Conservation (phyloP, 1,284 basidiomycete genomes). For the Boletus semigastroideus region DNA sequence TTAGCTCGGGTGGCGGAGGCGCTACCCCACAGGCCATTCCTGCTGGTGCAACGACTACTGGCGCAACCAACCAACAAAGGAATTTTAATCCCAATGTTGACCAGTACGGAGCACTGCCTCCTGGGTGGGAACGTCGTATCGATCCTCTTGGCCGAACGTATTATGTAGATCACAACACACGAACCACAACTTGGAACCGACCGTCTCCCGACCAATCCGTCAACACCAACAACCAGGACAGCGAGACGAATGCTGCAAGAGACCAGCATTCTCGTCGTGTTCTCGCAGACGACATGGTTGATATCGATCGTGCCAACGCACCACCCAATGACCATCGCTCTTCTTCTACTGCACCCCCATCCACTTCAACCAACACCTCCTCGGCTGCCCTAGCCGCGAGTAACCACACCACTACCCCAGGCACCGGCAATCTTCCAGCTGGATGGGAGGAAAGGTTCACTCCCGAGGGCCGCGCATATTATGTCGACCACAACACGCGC, state of each 20-base stretch:
- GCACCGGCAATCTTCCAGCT: constrained; percentile 80
- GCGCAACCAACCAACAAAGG: constrained; percentile 46
- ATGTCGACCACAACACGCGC: constrained; percentile 92
- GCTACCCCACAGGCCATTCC: constrained; percentile 25
- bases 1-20: constrained; percentile 25
- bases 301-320: constrained; percentile 41
- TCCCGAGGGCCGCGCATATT: constrained; percentile 91
- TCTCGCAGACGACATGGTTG: constrained; percentile 78
- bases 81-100: constrained; percentile 88
- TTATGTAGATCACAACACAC: constrained; percentile 92
- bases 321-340: constrained; percentile 36
- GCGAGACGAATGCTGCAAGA: constrained; percentile 68
- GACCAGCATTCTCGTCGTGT: constrained; percentile 78
- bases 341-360: constrained; percentile 34
- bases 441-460: constrained; percentile 98
- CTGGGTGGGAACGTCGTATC: constrained; percentile 90
- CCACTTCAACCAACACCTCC: constrained; percentile 31
- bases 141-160: constrained; percentile 91
- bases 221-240: constrained; percentile 54
- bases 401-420: constrained; percentile 68
- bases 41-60: constrained; percentile 29
- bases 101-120: constrained; percentile 79
- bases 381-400: constrained; percentile 48
- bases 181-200: constrained; percentile 91
- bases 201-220: constrained; percentile 56